Evolutionary conservation across 176 grass and related monocot genomes (phyloP).

Genomic region (Cenchrus fungigraminus): DNA sequence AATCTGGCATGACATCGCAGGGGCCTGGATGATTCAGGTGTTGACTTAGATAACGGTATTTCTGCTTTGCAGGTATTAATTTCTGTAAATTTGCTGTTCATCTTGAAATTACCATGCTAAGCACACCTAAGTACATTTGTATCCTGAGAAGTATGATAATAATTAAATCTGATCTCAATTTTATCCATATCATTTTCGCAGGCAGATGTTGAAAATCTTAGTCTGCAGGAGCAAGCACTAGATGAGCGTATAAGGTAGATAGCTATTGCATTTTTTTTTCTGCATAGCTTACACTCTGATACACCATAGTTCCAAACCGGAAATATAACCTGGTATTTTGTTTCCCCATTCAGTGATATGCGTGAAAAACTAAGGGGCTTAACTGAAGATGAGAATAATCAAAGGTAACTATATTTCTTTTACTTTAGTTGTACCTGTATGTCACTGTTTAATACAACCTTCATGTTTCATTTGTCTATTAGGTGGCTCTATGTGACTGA

Average conservation of each 20-base stretch:
- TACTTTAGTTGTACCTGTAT: conserved; percentile 17
- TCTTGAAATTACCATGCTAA: conserved; percentile 36
- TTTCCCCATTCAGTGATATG: conserved; percentile 71
- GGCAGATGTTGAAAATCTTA: conserved; percentile 89
- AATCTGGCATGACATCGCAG: conserved; percentile 44
- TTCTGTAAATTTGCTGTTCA: conserved; percentile 23
- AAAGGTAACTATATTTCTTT: conserved; percentile 66
- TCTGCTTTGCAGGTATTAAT: conserved; percentile 78
- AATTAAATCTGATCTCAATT: conserved; percentile 16
- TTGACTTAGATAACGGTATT: conserved; percentile 70
- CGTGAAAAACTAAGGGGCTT: conserved; percentile 81
- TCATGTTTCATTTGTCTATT: conserved; percentile 36
- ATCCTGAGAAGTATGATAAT: background rate
- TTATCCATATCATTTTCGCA: conserved; percentile 49
- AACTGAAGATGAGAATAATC: conserved; percentile 91
- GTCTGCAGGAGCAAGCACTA: conserved; percentile 68
- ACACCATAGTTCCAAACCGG: conserved; percentile 14
- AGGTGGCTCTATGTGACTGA: conserved; percentile 99
- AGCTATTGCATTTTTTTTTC: conserved; percentile 28
- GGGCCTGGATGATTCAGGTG: conserved; percentile 80
- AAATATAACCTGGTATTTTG: conserved; percentile 34
- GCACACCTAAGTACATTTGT: conserved; percentile 3
- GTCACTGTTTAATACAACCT: conserved; percentile 21
- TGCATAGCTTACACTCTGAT: conserved; percentile 14
- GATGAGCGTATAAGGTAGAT: conserved; percentile 84